These are phyloP conservation scores for Marasmius fiardii DNA, from an alignment of 1,284 basidiomycete genomes.

Conservation along the genomic window DNA sequence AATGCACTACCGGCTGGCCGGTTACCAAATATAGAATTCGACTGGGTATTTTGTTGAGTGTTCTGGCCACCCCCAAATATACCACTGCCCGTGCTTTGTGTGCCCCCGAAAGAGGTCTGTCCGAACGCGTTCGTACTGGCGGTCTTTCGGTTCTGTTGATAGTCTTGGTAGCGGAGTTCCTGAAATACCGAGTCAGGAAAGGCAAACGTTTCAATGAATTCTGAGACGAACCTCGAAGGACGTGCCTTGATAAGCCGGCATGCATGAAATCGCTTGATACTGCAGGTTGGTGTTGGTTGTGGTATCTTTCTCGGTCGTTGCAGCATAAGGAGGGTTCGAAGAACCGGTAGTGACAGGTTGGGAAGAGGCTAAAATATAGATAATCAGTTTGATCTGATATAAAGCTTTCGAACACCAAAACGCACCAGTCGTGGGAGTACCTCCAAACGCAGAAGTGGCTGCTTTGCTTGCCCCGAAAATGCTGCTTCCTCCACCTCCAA, in stretches of 20 bases:
- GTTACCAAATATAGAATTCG: slow-evolving; percentile 16
- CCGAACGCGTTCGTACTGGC: slow-evolving; percentile 20
- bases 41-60: slow-evolving; percentile 11
- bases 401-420: not conserved
- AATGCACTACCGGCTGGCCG: slow-evolving; percentile 26
- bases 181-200: slow-evolving; percentile 15
- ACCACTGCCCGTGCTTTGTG: slow-evolving; percentile 10
- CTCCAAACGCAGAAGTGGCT: slow-evolving; percentile 7
- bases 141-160: slow-evolving; percentile 41
- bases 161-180: slow-evolving; percentile 46
- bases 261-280: slow-evolving; percentile 45
- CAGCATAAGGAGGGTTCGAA: slow-evolving; percentile 33
- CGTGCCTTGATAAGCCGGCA: slow-evolving; percentile 41
- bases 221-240: slow-evolving; percentile 38
- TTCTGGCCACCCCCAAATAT: slow-evolving; percentile 30
- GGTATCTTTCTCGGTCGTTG: slow-evolving; percentile 36
- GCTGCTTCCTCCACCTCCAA: too few relatives aligned
- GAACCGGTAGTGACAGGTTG: slow-evolving; percentile 39
- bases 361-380: slow-evolving; percentile 16
- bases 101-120: slow-evolving; percentile 8
- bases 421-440: slow-evolving; percentile 14
- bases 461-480: slow-evolving; percentile 20
- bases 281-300: slow-evolving; percentile 28
- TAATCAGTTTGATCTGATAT: not conserved
- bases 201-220: not conserved